Conservation (phyloP, 2,329 filamentous ascomycete species). For the Penicillium vulpinum region DNA sequence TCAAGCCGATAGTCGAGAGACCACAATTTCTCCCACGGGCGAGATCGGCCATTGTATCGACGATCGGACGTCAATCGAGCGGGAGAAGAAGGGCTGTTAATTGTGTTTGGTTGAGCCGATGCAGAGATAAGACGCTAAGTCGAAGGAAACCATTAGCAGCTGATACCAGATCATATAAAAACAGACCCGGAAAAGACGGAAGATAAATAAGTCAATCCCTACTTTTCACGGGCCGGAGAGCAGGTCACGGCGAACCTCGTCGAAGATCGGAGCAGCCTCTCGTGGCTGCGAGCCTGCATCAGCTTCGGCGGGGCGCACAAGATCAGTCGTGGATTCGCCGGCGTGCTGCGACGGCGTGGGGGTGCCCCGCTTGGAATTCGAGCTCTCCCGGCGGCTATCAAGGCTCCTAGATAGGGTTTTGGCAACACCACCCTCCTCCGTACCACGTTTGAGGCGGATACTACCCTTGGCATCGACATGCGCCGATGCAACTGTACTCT, state of each 20-base stretch:
- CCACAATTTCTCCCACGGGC: constrained; percentile 47
- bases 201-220: constrained; percentile 15
- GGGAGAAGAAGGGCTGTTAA: constrained; percentile 20
- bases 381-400: constrained; percentile 86
- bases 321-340: constrained; percentile 39
- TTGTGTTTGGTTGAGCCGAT: constrained; percentile 1
- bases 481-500: constrained; percentile 85
- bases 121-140: background rate
- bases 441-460: constrained; percentile 51
- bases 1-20: constrained; percentile 46
- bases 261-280: constrained; percentile 44
- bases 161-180: background rate
- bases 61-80: constrained; percentile 29
- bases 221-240: constrained; percentile 45
- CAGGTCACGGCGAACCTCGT: constrained; percentile 52
- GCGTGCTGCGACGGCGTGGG: constrained; percentile 32
- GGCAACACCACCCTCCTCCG: constrained; percentile 70
- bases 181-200: constrained; percentile 25
- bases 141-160: background rate
- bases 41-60: constrained; percentile 25
- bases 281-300: constrained; percentile 37
- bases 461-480: constrained; percentile 82
- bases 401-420: constrained; percentile 82
- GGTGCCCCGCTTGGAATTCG: constrained; percentile 72
- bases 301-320: constrained; percentile 37